Base-by-base conservation (phyloP, 768 basidiomycete genomes). In the Auricularia sp. region DNA sequence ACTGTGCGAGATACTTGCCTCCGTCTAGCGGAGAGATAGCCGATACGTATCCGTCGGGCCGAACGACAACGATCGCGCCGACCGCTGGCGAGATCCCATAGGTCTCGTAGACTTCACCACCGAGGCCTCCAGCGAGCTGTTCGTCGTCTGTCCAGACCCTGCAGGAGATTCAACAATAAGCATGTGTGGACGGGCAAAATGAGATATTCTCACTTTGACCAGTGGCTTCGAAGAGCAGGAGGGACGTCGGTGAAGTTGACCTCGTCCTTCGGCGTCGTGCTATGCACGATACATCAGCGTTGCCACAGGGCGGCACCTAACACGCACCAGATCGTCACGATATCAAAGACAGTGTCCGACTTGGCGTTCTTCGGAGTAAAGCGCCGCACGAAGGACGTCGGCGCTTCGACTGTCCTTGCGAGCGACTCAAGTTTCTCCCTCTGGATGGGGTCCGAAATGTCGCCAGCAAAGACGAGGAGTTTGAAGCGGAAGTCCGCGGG, bases 1-100 rank as follows among this genome's bases (percentile, higher is more conserved):
- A 59, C 33, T 18, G 42, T 59, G 66, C 18, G n/a, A 61, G 63
- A 65, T 70, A 79, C 75, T 80, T 74, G 77, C 65, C 39, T 3
- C 64, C 67, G 58, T 78, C 77, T 51, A 88, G 73, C 0, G 86
- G 81, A 1, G 78, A 78, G 37, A 89, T 75, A 68, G 76, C 77
- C 3, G 83, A 85, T 36, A 90, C 79, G 65, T 87, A 88, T 16
- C 87, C 88, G 68, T 86, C 86, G 7, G 86, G 86, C 33, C 87
- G 78, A 4, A 87, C 80, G 61, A 85, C 75, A 7, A 85, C 79
- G 11, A 85, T 69, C 10, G 79, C 82, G 18, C 85, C 85, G 61
- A 68, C 67, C 14, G 4, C 18, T 4, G 74, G 65, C 37, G 76
- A 72, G 56, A 86, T 78, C 0, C 86, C 87, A 67, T 83, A 87